Base-by-base conservation (phyloP, 1,139 yeast genomes). In the Sugiyamaella xylanicola region DNA sequence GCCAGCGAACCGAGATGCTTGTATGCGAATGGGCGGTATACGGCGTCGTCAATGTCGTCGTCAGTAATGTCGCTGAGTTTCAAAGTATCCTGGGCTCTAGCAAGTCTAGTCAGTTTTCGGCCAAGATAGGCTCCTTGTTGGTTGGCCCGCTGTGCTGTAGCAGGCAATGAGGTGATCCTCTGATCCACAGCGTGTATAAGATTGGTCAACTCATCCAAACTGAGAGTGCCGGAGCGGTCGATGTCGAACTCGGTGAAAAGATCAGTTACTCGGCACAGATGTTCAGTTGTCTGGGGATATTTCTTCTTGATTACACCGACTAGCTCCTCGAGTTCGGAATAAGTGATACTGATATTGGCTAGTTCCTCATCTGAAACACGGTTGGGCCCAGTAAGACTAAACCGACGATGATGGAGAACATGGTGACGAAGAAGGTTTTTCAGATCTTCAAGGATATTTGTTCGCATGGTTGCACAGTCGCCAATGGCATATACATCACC, bases 401-500 rank as follows among this genome's bases (percentile, higher is more conserved):
- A 65, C 42, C 61, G 54, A 13, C 64, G 57, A 20, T 58, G 55
- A 2, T 63, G 62, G 15, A 68, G 52, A 39, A 70, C 63, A 35
- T 64, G 63, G 29, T 63, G 56, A 37, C 66, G 63, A 39, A 72
- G 59, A 21, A 67, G 53, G 42, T 75, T 77, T 39, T 78, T 77
- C 16, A 84, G 76, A 61, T 82, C 83, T 36, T 75, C 79, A 5
- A 83, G 81, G 43, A 83, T 68, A 52, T 81, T 81, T 1, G 85
- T 79, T 61, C 85, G 77, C 44, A 83, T 80, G 0, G 87, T 82
- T 0, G 87, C 73, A 64, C 87, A 83, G 67, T 84, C 88, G 48
- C 88, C 87, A 63, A 84, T 80, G 2, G 87, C 87, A 63, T 83
- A 84, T 35, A 83, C 84, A 58, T 82, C 85, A 55, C 85, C 85